Evolutionary conservation across 2,329 filamentous ascomycete genomes (phyloP).

Genomic region (Hymenoscyphus repandus): DNA sequence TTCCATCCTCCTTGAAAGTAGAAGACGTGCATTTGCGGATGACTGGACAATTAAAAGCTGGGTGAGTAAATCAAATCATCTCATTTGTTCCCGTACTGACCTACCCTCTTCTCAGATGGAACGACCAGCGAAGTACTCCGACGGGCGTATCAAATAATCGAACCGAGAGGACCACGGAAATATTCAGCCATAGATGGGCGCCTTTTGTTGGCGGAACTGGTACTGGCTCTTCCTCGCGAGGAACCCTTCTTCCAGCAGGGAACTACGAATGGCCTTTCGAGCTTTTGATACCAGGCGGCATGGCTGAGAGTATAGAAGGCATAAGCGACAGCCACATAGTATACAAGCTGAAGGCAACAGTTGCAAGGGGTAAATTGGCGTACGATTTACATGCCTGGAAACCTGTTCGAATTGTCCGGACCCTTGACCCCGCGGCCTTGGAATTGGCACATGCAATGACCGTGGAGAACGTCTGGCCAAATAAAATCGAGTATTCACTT

Average conservation of each 20-base stretch:
- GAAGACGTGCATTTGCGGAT: conserved; percentile 70
- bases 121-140: conserved; percentile 47
- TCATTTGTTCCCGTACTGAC: conserved; percentile 2
- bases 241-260: conserved; percentile 58
- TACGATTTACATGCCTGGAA: conserved; percentile 82
- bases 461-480: conserved; percentile 95
- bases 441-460: conserved; percentile 86
- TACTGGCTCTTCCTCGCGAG: conserved; percentile 43
- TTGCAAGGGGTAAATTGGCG: conserved; percentile 79
- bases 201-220: conserved; percentile 54
- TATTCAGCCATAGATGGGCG: conserved; percentile 66
- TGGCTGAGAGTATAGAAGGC: conserved; percentile 86
- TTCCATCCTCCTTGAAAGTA: conserved; percentile 62
- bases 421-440: conserved; percentile 67
- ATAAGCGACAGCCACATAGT: conserved; percentile 80
- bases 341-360: conserved; percentile 86
- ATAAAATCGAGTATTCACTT: conserved; percentile 95
- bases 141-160: conserved; percentile 54
- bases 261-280: conserved; percentile 86
- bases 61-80: conserved; percentile 44
- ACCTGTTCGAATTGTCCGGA: conserved; percentile 71
- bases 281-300: conserved; percentile 63
- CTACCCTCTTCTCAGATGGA: conserved; percentile 38
- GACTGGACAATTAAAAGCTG: conserved; percentile 62
- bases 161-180: conserved; percentile 51